Percentiles rank a stretch among this genome's conserved stretches.
Evolutionary conservation across 75 land plant species (phyloP).

Genomic region (Cryptomeria japonica): DNA sequence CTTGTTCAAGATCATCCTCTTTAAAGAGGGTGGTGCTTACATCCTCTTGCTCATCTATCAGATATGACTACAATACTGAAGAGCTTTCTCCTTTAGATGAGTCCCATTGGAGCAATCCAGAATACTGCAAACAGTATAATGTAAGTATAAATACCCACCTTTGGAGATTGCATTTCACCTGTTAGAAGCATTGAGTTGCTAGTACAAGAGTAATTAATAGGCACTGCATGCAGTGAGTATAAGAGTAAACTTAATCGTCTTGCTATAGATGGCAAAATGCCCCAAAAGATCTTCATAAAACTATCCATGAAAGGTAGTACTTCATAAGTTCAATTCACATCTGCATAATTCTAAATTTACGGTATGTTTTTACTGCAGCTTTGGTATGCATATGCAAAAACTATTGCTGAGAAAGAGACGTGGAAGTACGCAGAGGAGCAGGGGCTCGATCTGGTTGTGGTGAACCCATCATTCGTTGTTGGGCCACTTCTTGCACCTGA

Average conservation of each 20-base stretch:
- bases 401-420: no score
- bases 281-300: not conserved
- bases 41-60: constrained; percentile 85
- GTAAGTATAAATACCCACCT: constrained; percentile 23
- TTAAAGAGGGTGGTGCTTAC: constrained; percentile 74
- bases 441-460: no score
- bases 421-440: no score
- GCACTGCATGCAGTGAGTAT: not conserved
- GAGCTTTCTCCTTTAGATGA: constrained; percentile 60
- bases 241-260: not conserved
- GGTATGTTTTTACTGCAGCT: constrained; percentile 38
- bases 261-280: not conserved
- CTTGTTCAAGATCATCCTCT: constrained; percentile 64
- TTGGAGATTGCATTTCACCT: not conserved
- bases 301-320: not conserved
- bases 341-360: not conserved
- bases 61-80: constrained; percentile 31
- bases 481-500: constrained; percentile 76
- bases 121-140: constrained; percentile 73
- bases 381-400: constrained; percentile 61
- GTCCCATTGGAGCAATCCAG: constrained; percentile 76
- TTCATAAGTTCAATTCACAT: no score
- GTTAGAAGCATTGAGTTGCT: not conserved
- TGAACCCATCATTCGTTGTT: constrained; percentile 35
- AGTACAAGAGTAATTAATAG: not conserved